Evolutionary conservation across 495 filamentous ascomycete species (phyloP).

Genomic region (Aspergillus avenaceus): DNA sequence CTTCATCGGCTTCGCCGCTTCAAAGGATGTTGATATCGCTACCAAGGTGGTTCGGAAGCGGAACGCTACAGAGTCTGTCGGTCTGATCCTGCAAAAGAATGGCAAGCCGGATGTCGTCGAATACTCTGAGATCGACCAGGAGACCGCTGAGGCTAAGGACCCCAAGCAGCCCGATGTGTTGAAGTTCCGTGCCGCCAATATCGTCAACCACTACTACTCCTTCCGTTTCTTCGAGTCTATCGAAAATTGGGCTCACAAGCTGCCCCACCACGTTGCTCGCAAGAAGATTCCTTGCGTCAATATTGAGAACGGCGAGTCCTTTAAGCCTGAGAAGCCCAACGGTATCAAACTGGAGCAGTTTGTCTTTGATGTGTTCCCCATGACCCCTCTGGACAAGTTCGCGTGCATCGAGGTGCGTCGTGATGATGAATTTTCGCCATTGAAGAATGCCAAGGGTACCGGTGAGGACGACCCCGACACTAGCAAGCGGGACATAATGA

Average conservation of each 20-base stretch:
- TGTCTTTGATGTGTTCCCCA: conserved; percentile 96
- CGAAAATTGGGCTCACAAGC: conserved; percentile 73
- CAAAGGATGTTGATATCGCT: conserved; percentile 88
- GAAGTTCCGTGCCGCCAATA: conserved; percentile 97
- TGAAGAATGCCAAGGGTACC: conserved; percentile 92
- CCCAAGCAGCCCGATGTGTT: conserved; percentile 75
- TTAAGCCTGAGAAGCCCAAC: conserved; percentile 92
- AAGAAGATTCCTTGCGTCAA: conserved; percentile 97
- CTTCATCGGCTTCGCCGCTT: conserved; percentile 90
- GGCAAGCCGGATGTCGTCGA: conserved; percentile 97
- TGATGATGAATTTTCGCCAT: conserved; percentile 96
- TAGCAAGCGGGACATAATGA: conserved; percentile 81
- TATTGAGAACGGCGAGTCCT: conserved; percentile 64
- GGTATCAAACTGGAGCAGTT: conserved; percentile 99
- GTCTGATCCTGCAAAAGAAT: conserved; percentile 90
- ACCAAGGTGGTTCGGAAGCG: conserved; percentile 99
- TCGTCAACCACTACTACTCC: conserved; percentile 99
- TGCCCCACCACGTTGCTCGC: conserved; percentile 91
- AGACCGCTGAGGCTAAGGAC: conserved; percentile 83
- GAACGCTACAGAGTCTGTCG: conserved; percentile 93
- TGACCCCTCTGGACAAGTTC: conserved; percentile 81
- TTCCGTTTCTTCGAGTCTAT: conserved; percentile 90
- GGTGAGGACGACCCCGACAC: conserved; percentile 94
- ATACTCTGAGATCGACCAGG: conserved; percentile 94
- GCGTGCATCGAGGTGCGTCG: conserved; percentile 93